These are phyloP conservation scores for Yamadazyma kanchanaburiensis DNA, from an alignment of 1,139 yeast genomes.

Conservation along the genomic window DNA sequence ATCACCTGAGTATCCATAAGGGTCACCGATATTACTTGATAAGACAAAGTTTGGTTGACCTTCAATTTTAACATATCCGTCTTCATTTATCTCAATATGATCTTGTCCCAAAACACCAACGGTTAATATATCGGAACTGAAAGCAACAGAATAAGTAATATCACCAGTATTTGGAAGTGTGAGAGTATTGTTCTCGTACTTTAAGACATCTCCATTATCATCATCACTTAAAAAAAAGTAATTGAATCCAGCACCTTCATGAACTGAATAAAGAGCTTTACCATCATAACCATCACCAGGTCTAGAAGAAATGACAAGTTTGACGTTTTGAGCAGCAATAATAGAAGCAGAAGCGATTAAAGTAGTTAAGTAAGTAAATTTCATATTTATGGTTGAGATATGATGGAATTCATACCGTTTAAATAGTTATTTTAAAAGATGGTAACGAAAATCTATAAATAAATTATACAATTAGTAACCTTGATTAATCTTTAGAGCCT, in stretches of 20 bases:
- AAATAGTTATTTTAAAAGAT: no score
- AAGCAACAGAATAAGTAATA: conserved; percentile 4
- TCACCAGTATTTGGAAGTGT: no score
- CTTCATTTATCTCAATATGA: conserved; percentile 8
- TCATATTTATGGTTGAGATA: no score
- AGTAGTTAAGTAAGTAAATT: no score
- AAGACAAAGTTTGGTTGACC: conserved; percentile 27
- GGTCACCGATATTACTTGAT: conserved; percentile 40
- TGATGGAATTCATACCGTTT: no score
- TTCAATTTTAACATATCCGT: conserved; percentile 9
- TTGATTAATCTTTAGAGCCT: no score
- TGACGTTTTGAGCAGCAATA: no score
- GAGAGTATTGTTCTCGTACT: conserved; percentile 7
- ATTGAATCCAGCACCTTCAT: conserved; percentile 58
- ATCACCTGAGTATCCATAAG: conserved; percentile 33
- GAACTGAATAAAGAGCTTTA: conserved; percentile 30
- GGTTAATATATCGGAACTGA: conserved; percentile 12
- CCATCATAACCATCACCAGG: conserved; percentile 20
- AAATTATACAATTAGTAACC: no score
- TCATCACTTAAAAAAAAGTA: conserved; percentile 28
- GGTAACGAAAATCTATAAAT: no score
- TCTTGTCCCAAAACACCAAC: conserved; percentile 21
- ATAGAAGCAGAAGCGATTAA: no score
- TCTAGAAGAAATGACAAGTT: no score
- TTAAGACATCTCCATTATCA: conserved; percentile 4